Base-by-base conservation (phyloP, 2,329 filamentous ascomycete species). In the Exophiala alcalophila region DNA sequence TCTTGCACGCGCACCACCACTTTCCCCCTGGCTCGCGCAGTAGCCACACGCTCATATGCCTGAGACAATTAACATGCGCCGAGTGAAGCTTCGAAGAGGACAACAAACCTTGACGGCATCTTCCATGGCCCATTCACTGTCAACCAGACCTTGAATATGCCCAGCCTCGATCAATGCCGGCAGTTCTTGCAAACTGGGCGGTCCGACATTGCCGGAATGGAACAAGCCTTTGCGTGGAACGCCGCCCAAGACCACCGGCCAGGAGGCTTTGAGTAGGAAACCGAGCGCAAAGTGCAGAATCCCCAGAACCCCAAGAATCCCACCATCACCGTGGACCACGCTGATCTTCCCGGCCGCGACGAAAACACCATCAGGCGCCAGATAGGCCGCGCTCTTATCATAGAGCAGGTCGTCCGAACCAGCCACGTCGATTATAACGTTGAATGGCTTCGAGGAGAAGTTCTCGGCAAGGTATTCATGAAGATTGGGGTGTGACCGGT, bases 51-150 rank as follows among this genome's bases (percentile, higher is more conserved):
- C 9, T 56, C 59, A 47, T 66, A 70, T 4, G 64, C 68, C 49
- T 63, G 60, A 35, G 59, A 51, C 8, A 8, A 15, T 27, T 28
- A 19, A 7, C 9, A 20, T 9, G 28, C 14, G 10, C 32, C 12
- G 24, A 3, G 7, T 10, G 10, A 24, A 5, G 12, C 4, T 5
- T 11, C 10, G 18, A 30, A 28, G 20, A 28, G n/a, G 7, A 7
- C 7, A 25, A 18, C 29, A 10, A 14, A 49, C 46, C 46, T 50
- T 43, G 11, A 47, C 20, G 4, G 50, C 59, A 31, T 69, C 53
- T 8, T 66, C 63, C 45, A 71, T 65, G 2, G 50, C 38, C 57
- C 65, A 65, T 24, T 62, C 54, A 25, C 61, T 64, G 40, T 69
- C 68, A 14, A 68, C 54, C 11, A 65, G 57, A 4, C 62, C 57